These are phyloP conservation scores for Ceriops decandra DNA, from an alignment of 345 rosid genomes.

Conservation along the genomic window DNA sequence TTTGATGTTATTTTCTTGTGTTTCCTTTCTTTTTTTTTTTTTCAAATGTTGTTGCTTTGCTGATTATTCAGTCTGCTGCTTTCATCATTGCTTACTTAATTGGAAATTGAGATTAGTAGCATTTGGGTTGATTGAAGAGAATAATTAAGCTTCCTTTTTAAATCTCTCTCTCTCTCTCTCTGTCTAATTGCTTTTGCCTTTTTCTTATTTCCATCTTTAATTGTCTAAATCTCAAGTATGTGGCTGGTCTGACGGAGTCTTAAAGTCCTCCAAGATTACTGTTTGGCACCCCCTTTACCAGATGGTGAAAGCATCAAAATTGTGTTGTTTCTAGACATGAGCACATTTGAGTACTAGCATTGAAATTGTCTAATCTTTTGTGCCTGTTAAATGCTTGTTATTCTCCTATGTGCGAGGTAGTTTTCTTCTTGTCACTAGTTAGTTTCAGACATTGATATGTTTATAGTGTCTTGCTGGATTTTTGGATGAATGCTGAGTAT, in stretches of 20 bases:
- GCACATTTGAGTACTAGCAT: too few species aligned
- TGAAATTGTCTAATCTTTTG: background rate
- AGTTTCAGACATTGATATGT: background rate
- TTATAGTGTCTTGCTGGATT: background rate
- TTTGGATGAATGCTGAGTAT: background rate
- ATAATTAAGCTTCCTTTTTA: background rate
- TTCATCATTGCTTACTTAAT: background rate
- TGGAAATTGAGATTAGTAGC: background rate
- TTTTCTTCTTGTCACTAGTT: background rate
- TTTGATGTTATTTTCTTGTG: background rate
- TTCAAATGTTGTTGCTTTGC: background rate
- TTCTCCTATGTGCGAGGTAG: background rate
- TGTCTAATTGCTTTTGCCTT: background rate
- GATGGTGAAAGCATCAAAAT: too few species aligned
- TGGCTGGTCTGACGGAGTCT: too few species aligned
- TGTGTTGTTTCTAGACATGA: too few species aligned
- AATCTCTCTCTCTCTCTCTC: background rate
- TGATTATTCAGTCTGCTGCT: background rate
- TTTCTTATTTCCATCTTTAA: background rate
- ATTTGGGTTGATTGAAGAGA: background rate
- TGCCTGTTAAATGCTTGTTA: constrained; percentile 7
- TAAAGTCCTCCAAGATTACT: too few species aligned
- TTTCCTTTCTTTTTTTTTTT: background rate
- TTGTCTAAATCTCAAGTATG: background rate
- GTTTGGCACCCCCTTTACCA: too few species aligned